Evolutionary conservation across 2,329 filamentous ascomycete genomes (phyloP).

Genomic region (Bipolaris oryzae): DNA sequence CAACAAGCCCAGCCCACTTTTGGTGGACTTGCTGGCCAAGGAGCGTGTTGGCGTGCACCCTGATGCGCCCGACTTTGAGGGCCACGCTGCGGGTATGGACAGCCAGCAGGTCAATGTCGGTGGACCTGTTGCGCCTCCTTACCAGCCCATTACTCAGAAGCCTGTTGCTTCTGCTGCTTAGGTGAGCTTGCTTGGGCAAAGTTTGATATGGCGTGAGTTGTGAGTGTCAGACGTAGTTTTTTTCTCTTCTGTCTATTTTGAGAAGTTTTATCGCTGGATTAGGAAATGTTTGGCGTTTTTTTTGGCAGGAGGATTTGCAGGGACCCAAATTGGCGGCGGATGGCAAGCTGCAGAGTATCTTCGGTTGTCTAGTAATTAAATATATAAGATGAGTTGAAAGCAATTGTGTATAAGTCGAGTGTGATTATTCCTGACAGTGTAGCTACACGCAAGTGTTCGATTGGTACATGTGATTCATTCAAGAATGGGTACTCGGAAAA

Average conservation of each 20-base stretch:
- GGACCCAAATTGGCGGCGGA: background rate
- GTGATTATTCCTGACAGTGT: background rate
- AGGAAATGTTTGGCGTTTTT: background rate
- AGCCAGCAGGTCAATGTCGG: constrained; percentile 38
- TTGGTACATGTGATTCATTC: background rate
- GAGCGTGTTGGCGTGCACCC: constrained; percentile 85
- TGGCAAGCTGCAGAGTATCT: background rate
- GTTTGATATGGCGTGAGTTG: background rate
- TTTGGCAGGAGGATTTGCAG: background rate
- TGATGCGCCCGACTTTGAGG: constrained; percentile 43
- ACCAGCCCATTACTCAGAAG: constrained; percentile 41
- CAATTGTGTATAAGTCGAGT: background rate
- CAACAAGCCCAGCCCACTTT: constrained; percentile 83
- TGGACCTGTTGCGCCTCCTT: constrained; percentile 36
- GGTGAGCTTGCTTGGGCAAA: background rate
- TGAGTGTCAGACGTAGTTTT: background rate
- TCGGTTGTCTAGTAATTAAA: background rate
- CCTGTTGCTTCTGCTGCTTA: constrained; percentile 42
- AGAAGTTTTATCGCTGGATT: background rate
- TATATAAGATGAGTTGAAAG: background rate
- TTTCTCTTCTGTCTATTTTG: background rate
- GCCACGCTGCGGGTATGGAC: constrained; percentile 36
- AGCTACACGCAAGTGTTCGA: background rate
- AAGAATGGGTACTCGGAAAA: background rate
- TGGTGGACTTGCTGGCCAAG: constrained; percentile 90